Base-by-base conservation (phyloP, 441 rosid genomes). In the Heliophila coronopifolia region DNA sequence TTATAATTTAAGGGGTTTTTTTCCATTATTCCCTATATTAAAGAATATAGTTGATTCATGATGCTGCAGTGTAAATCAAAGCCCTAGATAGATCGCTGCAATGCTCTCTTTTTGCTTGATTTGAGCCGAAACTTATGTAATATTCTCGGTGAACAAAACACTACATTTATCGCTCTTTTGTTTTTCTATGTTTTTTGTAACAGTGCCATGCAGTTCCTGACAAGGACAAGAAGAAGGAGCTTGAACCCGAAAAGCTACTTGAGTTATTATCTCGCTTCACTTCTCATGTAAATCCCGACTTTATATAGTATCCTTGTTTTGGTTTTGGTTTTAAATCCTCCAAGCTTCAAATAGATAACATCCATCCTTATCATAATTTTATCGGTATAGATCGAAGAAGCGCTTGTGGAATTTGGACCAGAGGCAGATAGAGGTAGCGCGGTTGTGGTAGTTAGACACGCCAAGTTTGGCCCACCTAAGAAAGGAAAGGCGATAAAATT, bases 391-490 rank as follows among this genome's bases (percentile, higher is more conserved):
- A 61, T 92, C 38, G 79, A 63, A 66, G 97, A 80, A 68, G 75
- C 75, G 28, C 33, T 80, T 20, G 72, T 92, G 47, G 97, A 92
- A 61, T 78, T 75, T 50, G 92, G 79, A 12, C 97, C 89, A 7
- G 61, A 44, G 37, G 77, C 78, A 47, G 86, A 75, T 73, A 84
- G 28, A 40, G 64, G 46, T 12, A 79, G 69, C 51, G 94, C 97
- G 30, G 83, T 70, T 72, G 78, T 71, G 22, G 28, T 88, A 18
- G 75, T 83, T 50, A 70, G 91, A 69, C 97, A 88, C 37, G 67
- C 59, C 34, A 92, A 85, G 73, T 92, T 81, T 59, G 97, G 95
- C 5, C 80, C 71, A 19, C 18, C 81, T 8, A 88, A 83, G 79
- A 88, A 79, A 69, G 78, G 87, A 45, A 68, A 71, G 48, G 70